Conservation (phyloP, 2,329 filamentous ascomycete species). For the Exophiala lecanii-corni region DNA sequence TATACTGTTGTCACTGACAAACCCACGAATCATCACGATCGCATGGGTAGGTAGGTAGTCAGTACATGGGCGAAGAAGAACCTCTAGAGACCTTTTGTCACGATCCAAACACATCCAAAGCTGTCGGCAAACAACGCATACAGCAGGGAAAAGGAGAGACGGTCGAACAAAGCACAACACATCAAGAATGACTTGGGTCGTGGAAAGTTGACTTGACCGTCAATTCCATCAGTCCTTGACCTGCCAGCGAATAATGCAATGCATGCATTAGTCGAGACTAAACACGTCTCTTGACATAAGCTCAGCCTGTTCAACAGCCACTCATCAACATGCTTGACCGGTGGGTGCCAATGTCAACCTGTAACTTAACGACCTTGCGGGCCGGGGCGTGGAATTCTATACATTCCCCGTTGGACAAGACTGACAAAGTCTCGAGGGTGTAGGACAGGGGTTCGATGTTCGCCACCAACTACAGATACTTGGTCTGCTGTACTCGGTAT, state of each 20-base stretch:
- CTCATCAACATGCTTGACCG: slow-evolving; percentile 9
- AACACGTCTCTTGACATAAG: slow-evolving; percentile 17
- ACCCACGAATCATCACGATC: too few species aligned
- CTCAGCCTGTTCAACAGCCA: slow-evolving; percentile 14
- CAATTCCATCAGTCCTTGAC: not conserved
- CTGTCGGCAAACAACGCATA: slow-evolving; percentile 11
- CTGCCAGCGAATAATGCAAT: slow-evolving; percentile 25
- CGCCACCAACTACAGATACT: too few species aligned
- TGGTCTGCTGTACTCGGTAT: too few species aligned
- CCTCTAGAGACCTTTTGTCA: too few species aligned
- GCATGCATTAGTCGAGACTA: slow-evolving; percentile 25
- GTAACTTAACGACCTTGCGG: slow-evolving; percentile 2
- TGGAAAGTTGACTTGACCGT: too few species aligned
- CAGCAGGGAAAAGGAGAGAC: not conserved
- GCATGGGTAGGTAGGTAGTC: too few species aligned
- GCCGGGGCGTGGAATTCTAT: not conserved
- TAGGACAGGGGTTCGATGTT: too few species aligned
- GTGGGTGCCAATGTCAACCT: slow-evolving; percentile 9
- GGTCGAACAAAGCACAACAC: slow-evolving; percentile 8
- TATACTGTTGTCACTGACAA: too few species aligned
- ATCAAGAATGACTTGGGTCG: too few species aligned
- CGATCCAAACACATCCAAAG: not conserved
- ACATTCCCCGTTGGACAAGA: not conserved
- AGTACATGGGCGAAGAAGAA: too few species aligned
- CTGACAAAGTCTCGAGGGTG: too few species aligned